These are phyloP conservation scores for Colletotrichum endophyticum DNA, from an alignment of 2,329 filamentous ascomycete species.

Conservation along the genomic window DNA sequence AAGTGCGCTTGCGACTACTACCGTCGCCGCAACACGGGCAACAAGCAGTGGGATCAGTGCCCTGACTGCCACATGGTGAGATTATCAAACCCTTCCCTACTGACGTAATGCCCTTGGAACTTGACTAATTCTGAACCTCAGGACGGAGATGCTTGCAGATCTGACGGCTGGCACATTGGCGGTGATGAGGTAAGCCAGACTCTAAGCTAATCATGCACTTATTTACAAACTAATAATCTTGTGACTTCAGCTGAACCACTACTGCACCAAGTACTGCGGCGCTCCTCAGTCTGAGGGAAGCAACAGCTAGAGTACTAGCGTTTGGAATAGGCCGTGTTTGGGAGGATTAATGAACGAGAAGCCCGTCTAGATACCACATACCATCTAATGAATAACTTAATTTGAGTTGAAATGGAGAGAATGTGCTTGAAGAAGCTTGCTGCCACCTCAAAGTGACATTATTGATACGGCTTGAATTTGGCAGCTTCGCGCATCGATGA, in stretches of 20 bases:
- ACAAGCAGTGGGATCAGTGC: slow-evolving; percentile 19
- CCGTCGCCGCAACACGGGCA: slow-evolving; percentile 17
- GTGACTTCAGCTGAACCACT: slow-evolving; percentile 4
- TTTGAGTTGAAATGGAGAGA: background rate
- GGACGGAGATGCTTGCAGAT: slow-evolving; percentile 12
- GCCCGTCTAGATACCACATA: background rate
- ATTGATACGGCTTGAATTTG: too few relatives aligned
- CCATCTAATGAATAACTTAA: background rate
- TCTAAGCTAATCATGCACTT: accelerated
- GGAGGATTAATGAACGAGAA: background rate
- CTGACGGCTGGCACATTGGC: slow-evolving; percentile 13
- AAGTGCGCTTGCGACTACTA: slow-evolving; percentile 16
- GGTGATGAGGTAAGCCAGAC: slow-evolving; percentile 7
- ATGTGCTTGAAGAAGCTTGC: too few relatives aligned
- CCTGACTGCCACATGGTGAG: slow-evolving; percentile 6
- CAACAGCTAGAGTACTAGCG: background rate
- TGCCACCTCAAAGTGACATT: too few relatives aligned
- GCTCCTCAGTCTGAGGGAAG: background rate
- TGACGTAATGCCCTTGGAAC: background rate
- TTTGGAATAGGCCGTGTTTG: background rate
- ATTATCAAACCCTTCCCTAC: background rate
- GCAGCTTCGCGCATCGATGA: too few relatives aligned
- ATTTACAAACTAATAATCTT: background rate
- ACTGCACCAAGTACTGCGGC: slow-evolving; percentile 21
- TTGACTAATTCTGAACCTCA: background rate